Evolutionary conservation across 2,329 filamentous ascomycete genomes (phyloP), one percentile per base, ranked within the genome.

Genomic region (Lasiodiplodia gonubiensis): DNA sequence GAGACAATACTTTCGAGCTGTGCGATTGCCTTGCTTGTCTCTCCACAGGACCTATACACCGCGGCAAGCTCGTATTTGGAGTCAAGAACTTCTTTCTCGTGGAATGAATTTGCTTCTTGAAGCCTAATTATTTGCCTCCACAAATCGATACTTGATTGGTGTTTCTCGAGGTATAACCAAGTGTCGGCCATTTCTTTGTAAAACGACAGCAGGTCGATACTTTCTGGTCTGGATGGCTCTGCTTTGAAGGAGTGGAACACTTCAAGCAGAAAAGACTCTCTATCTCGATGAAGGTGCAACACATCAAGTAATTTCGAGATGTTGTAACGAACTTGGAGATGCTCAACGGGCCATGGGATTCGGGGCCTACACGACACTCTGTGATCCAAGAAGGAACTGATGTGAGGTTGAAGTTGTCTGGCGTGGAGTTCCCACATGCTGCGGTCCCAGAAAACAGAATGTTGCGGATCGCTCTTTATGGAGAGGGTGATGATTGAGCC

Each of bases 401-500:
- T 51, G 21, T 51, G 48, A 51, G 21, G 25, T n/a, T 51, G 21
- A 4, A 51, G 21, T 27, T 27, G 48, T 16, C 48, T 51, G 48
- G 12, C 2, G 21, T 8, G 46, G 46, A 49, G n/a, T 5, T 16
- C 2, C 48, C 48, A 27, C 2, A 2, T 27, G 1, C 4, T 14
- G 23, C 2, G 3, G 23, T 51, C 21, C 10, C 7, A 25, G 12
- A 14, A 51, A 12, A 11, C 3, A n/a, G 7, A 2, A 7, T 11
- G 4, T 51, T 51, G 48, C 12, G 10, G 48, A 27, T 25, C 48
- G 23, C 2, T 0, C n/a, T 51, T 51, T 16, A 11, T 4, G n/a
- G 11, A 51, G 11, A 12, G 21, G 4, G 48, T 21, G 48, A 51
- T 16, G n/a, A 51, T 51, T 5, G 48, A 51, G 21, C 70, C 72